Base-by-base conservation (phyloP, 805 yeast genomes). In the Starmerella scarabaei region DNA sequence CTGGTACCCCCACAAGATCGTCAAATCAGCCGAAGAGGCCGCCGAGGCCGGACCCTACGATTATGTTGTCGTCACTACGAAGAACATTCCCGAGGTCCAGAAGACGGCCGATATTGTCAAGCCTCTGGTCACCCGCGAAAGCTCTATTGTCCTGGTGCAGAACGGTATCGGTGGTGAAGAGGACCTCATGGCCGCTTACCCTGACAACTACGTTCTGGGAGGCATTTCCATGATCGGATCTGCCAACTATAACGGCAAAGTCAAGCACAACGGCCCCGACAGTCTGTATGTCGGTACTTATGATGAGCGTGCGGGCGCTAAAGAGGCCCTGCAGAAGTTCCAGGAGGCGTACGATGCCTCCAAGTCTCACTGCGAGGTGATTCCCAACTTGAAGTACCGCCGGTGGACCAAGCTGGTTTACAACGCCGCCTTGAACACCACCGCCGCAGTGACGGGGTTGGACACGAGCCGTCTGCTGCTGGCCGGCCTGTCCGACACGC, bases 381-480 rank as follows among this genome's bases (percentile, higher is more conserved):
- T 61, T 39, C 63, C 64, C 7, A 65, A 72, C 49, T 71, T 69
- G 33, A 66, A 66, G 54, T 64, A 55, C 55, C 63, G 70, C 30
- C 64, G 93, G 48, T 77, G 81, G 73, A 61, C 67, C 41, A 80
- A 80, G 55, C 65, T 80, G 45, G 67, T 80, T 12, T 80, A 79
- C 61, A 80, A 80, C 55, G 76, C 81, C 17, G 62, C 77, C 1
- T 63, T 75, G 53, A 80, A 80, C 60, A 68, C 85, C 5, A 59
- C 71, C 4, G 67, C 78, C 44, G 73, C 82, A 0, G 55, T 77
- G 35, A 69, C 77, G 2, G 69, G 69, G 12, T 57, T 73, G 8
- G 83, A 77, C 49, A 65, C 69, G n/a, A 80, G 77, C 16, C 64
- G 80, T 36, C 49, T 73, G 23, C 65, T 59, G 42, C 54, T 63